Base-by-base conservation (phyloP, 495 filamentous ascomycete genomes). In the Penicillium odoratum region DNA sequence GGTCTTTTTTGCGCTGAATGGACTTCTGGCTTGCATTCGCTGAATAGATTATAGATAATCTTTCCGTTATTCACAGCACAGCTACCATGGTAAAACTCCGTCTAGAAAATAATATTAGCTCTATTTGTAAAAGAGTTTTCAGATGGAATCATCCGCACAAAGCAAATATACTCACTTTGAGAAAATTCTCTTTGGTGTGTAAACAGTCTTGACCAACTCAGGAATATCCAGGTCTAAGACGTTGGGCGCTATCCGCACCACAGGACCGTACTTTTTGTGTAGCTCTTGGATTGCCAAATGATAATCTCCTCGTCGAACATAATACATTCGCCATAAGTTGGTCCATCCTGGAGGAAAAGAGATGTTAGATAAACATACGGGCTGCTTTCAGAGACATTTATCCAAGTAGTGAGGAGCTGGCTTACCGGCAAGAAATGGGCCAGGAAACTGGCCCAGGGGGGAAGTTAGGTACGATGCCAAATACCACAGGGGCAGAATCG, bases 41-140 rank as follows among this genome's bases (percentile, higher is more conserved):
- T 65, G 59, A 55, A 80, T 2, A 74, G 56, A 51, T 69, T 69
- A 54, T 69, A 69, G 34, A 63, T 70, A 15, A 70, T 67, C 43
- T 71, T 70, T 7, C 73, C 72, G 31, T 74, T 65, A 34, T 70
- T 65, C 21, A 70, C 45, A 38, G 65, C 59, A 48, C 69, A 70
- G 58, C 68, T 73, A 21, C 63, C 69, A 18, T 68, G 53, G 53
- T 78, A 78, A 31, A 76, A 72, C 34, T 72, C 69, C 15, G 70
- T 77, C 75, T 78, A 48, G 34, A 40, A 18, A 31, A n/a, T 5
- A 16, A 34, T 50, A 50, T 51, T 26, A 38, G 33, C 16, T 34
- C 2, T 6, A 3, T 21, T 3, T 38, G 38, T 25, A 51, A 15
- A n/a, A 46, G 15, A 3, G 36, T 5, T n/a, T 46, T 48, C 26